Evolutionary conservation across 129 eudicot genomes (phyloP).

Genomic region (Flaveria brownii): DNA sequence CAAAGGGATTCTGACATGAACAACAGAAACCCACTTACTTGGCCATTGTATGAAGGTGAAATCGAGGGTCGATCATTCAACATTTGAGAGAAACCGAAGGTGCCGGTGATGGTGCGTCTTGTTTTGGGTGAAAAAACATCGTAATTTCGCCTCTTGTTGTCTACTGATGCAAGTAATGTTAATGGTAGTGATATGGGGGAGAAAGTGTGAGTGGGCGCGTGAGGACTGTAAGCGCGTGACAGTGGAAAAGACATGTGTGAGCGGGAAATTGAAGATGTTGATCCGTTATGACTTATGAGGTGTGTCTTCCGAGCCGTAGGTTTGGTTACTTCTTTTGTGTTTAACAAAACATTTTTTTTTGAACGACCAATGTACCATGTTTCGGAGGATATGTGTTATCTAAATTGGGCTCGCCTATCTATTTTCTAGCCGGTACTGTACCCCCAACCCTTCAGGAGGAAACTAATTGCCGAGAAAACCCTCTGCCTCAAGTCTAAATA

Average conservation of each 20-base stretch:
- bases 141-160: conserved; percentile 40
- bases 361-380: too few species aligned
- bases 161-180: conserved; percentile 24
- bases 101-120: background rate
- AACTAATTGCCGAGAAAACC: too few species aligned
- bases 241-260: conserved; percentile 27
- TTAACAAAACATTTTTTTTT: too few species aligned
- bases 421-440: too few species aligned
- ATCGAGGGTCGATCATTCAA: conserved; percentile 13
- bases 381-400: too few species aligned
- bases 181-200: background rate
- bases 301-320: conserved; percentile 38
- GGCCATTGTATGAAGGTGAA: conserved; percentile 34
- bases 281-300: conserved; percentile 26
- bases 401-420: too few species aligned
- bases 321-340: background rate
- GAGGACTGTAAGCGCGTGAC: conserved; percentile 26
- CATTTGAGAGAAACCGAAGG: conserved; percentile 15
- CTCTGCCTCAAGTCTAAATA: too few species aligned
- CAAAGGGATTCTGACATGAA: background rate
- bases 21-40: conserved; percentile 21
- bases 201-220: conserved; percentile 17
- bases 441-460: too few species aligned
- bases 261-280: conserved; percentile 40
- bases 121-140: background rate